Evolutionary conservation across 345 rosid genomes (phyloP).

Genomic region (Brassica carinata): DNA sequence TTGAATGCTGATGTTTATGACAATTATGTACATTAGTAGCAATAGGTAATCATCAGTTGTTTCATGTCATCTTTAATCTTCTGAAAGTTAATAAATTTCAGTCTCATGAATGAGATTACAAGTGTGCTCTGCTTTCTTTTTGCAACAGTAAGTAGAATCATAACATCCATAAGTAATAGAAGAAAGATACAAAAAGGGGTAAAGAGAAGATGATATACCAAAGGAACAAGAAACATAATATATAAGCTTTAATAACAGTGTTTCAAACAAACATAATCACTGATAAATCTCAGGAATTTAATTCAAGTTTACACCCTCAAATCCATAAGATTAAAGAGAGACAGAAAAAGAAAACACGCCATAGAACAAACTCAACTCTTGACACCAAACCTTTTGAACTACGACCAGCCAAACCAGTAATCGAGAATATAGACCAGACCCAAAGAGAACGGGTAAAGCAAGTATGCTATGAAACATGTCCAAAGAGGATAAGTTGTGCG

Average conservation of each 20-base stretch:
- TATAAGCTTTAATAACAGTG: conserved; percentile 10
- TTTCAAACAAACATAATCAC: conserved; percentile 19
- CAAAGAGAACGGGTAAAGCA: conserved; percentile 80
- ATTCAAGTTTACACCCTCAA: conserved; percentile 3
- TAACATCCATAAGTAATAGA: neutral
- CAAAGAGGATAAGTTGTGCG: conserved; percentile 89
- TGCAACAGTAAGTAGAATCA: neutral
- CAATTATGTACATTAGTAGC: neutral
- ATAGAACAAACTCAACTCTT: conserved; percentile 20
- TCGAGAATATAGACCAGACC: conserved; percentile 87
- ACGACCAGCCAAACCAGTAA: conserved; percentile 86
- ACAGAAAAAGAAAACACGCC: neutral
- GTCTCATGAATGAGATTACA: neutral
- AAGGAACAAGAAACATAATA: neutral
- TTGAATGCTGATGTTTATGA: too few relatives aligned
- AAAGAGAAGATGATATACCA: neutral
- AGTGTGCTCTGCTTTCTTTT: neutral
- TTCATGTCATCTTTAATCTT: neutral
- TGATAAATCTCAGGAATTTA: conserved; percentile 13
- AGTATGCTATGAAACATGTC: conserved; percentile 71
- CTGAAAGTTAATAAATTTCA: neutral
- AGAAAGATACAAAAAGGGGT: neutral
- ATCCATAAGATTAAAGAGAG: conserved; percentile 16
- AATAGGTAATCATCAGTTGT: neutral
- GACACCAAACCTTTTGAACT: conserved; percentile 33